These are phyloP conservation scores for Aspergillus conjunctus DNA, from an alignment of 495 filamentous ascomycete species.

Conservation along the genomic window DNA sequence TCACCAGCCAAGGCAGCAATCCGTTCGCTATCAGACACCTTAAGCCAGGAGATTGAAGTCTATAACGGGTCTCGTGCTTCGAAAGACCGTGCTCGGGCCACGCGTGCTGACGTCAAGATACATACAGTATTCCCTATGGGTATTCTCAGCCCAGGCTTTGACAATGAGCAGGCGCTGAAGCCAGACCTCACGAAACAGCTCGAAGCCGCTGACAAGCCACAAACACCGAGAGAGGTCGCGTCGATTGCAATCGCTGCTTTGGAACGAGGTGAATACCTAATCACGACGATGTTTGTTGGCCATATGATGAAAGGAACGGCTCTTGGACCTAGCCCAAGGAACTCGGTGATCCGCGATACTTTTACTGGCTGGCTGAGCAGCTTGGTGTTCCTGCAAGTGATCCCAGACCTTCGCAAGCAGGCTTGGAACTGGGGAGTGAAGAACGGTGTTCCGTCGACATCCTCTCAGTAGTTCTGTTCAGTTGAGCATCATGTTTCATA, in stretches of 20 bases:
- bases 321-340: constrained; percentile 47
- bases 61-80: constrained; percentile 68
- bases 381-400: constrained; percentile 46
- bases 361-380: constrained; percentile 48
- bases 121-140: constrained; percentile 85
- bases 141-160: constrained; percentile 74
- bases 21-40: constrained; percentile 76
- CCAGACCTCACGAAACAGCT: constrained; percentile 78
- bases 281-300: constrained; percentile 69
- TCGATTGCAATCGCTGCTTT: constrained; percentile 66
- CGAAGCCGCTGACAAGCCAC: constrained; percentile 78
- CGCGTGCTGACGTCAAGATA: constrained; percentile 65
- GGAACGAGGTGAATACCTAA: constrained; percentile 77
- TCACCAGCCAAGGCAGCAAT: constrained; percentile 84
- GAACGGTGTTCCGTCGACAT: constrained; percentile 38
- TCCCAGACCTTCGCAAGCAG: constrained; percentile 46
- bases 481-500: constrained; percentile 17
- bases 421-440: constrained; percentile 49
- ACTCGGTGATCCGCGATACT: constrained; percentile 44
- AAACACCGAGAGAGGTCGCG: constrained; percentile 79
- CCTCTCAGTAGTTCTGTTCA: constrained; percentile 5
- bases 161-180: constrained; percentile 78
- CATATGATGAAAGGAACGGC: constrained; percentile 63
- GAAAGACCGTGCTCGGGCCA: constrained; percentile 43
- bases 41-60: constrained; percentile 80